Conservation (phyloP, 805 yeast genomes). For the Priceomyces carsonii region DNA sequence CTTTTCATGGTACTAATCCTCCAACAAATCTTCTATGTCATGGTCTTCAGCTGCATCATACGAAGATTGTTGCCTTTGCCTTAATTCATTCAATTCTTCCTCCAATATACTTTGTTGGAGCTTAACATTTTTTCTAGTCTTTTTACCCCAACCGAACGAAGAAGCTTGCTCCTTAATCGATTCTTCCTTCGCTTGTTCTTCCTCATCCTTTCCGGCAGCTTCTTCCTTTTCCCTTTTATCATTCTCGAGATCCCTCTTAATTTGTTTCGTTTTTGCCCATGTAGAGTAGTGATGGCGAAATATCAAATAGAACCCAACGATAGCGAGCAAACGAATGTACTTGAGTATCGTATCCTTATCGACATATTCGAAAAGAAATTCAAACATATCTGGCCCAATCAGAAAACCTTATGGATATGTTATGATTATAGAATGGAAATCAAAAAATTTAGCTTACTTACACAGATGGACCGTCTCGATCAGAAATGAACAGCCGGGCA, state of each 20-base stretch:
- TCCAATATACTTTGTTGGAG: conserved; percentile 56
- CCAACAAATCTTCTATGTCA: conserved; percentile 68
- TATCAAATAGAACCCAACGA: conserved; percentile 65
- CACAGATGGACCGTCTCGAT: too few species aligned
- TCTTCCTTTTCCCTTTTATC: conserved; percentile 46
- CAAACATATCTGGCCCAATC: conserved; percentile 24
- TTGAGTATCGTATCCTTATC: conserved; percentile 44
- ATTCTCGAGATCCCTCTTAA: conserved; percentile 44
- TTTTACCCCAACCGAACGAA: conserved; percentile 79
- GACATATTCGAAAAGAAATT: conserved; percentile 35
- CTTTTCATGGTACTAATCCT: too few species aligned
- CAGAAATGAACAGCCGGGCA: too few species aligned
- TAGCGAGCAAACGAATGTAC: conserved; percentile 46
- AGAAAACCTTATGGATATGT: too few species aligned
- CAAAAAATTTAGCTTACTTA: too few species aligned
- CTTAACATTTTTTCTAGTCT: conserved; percentile 61
- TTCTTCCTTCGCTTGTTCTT: conserved; percentile 31
- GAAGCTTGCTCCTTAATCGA: conserved; percentile 39
- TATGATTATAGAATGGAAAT: too few species aligned
- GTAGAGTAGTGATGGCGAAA: conserved; percentile 56
- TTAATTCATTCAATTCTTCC: conserved; percentile 39
- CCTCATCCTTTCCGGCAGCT: conserved; percentile 34
- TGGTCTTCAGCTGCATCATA: conserved; percentile 56
- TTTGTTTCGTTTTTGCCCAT: conserved; percentile 57
- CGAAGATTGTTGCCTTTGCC: conserved; percentile 45